These are phyloP conservation scores for Chrysanthemum seticuspe DNA, from an alignment of 129 eudicot species.

Conservation along the genomic window DNA sequence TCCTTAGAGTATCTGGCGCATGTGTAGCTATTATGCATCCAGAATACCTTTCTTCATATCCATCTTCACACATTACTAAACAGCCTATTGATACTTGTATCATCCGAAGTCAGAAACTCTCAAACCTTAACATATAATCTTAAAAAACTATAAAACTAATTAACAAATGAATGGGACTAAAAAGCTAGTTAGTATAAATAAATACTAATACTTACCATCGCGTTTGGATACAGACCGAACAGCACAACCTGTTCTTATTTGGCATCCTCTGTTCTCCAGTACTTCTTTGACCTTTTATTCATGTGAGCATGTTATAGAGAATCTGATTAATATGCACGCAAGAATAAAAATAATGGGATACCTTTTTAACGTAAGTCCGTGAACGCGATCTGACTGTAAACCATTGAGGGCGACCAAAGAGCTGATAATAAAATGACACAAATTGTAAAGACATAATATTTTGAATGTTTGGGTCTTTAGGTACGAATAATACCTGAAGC, in stretches of 20 bases:
- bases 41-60: conserved; percentile 57
- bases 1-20: conserved; percentile 85
- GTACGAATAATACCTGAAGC: conserved; percentile 22
- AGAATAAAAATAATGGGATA: conserved; percentile 16
- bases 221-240: conserved; percentile 49
- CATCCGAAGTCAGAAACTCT: conserved; percentile 9
- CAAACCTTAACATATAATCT: background rate
- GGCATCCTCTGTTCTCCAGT: conserved; percentile 59
- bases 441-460: too few relatives aligned
- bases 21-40: conserved; percentile 80
- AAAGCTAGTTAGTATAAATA: background rate
- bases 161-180: background rate
- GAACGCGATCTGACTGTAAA: conserved; percentile 91
- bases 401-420: conserved; percentile 97
- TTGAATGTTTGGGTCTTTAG: too few relatives aligned
- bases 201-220: conserved; percentile 35
- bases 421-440: conserved; percentile 38
- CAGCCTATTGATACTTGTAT: conserved; percentile 45
- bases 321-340: background rate
- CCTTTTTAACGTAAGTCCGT: conserved; percentile 70
- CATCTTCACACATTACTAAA: conserved; percentile 47
- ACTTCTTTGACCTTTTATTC: conserved; percentile 54
- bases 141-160: background rate
- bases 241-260: conserved; percentile 53
- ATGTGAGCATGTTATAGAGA: background rate